These are phyloP conservation scores for Peribolospora baueri DNA, from an alignment of 768 basidiomycete species.

Conservation along the genomic window DNA sequence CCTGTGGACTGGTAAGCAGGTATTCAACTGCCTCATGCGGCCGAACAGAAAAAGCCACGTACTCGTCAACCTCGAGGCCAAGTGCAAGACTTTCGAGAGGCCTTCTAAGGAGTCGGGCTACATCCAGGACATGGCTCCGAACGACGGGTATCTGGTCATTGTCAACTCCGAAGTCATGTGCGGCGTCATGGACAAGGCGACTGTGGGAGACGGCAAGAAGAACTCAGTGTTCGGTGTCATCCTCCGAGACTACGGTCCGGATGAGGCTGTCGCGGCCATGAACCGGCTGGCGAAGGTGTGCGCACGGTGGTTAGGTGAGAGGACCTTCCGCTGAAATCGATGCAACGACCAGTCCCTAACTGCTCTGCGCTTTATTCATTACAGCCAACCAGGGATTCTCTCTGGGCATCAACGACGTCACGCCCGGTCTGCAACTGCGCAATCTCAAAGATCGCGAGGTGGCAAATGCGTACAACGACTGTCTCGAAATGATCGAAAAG, in stretches of 20 bases:
- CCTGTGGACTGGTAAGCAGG: slow-evolving; percentile 94
- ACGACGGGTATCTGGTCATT: slow-evolving; percentile 92
- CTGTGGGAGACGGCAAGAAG: slow-evolving; percentile 94
- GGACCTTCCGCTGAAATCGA: not conserved
- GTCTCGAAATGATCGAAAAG: slow-evolving; percentile 58
- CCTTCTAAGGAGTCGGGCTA: slow-evolving; percentile 33
- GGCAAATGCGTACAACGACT: slow-evolving; percentile 64
- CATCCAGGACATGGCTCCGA: slow-evolving; percentile 60
- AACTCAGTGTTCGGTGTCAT: slow-evolving; percentile 98
- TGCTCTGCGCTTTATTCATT: not conserved
- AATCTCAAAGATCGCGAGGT: slow-evolving; percentile 63
- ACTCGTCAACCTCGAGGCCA: slow-evolving; percentile 81
- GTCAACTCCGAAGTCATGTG: slow-evolving; percentile 98
- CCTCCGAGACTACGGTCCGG: slow-evolving; percentile 80
- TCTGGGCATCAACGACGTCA: slow-evolving; percentile 93
- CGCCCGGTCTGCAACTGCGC: slow-evolving; percentile 65
- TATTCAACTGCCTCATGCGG: slow-evolving; percentile 92
- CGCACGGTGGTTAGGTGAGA: slow-evolving; percentile 68
- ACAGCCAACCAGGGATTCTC: slow-evolving; percentile 95
- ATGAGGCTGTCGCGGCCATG: slow-evolving; percentile 88
- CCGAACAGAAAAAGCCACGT: slow-evolving; percentile 65
- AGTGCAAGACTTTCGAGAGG: slow-evolving; percentile 47
- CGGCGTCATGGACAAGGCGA: slow-evolving; percentile 95
- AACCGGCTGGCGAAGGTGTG: slow-evolving; percentile 84
- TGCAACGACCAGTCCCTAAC: slow-evolving; percentile 5